Conservation (phyloP, 805 yeast species). For the Maudiozyma turicensis region DNA sequence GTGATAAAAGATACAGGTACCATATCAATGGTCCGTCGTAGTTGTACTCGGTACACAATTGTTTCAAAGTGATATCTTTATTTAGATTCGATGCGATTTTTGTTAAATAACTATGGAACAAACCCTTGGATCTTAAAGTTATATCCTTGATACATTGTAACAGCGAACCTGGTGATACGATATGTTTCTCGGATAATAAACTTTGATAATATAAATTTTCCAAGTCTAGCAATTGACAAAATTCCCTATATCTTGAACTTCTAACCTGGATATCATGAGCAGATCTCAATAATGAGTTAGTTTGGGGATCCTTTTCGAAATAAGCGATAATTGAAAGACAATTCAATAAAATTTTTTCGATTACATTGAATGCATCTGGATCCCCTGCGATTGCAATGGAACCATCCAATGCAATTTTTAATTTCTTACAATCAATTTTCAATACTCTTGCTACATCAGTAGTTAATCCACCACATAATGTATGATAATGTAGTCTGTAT, state of each 20-base stretch:
- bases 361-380: constrained; percentile 5
- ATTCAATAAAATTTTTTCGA: constrained; percentile 15
- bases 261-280: constrained; percentile 5
- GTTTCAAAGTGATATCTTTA: neutral
- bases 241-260: neutral
- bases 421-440: constrained; percentile 12
- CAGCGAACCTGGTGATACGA: constrained; percentile 6
- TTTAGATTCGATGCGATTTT: constrained; percentile 14
- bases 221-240: constrained; percentile 11
- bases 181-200: constrained; percentile 1
- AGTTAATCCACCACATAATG: constrained; percentile 11
- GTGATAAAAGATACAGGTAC: neutral
- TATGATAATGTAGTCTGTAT: constrained; percentile 22
- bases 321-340: constrained; percentile 11
- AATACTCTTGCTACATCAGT: constrained; percentile 11
- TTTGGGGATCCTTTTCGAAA: constrained; percentile 7
- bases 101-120: constrained; percentile 16
- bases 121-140: constrained; percentile 20
- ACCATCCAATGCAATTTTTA: constrained; percentile 4
- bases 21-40: neutral
- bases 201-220: constrained; percentile 20
- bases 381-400: constrained; percentile 4
- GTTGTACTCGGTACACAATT: neutral
- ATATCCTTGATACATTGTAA: constrained; percentile 7
- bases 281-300: constrained; percentile 5